Conservation (phyloP, 1,284 basidiomycete species). For the Gymnopus androsaceus region DNA sequence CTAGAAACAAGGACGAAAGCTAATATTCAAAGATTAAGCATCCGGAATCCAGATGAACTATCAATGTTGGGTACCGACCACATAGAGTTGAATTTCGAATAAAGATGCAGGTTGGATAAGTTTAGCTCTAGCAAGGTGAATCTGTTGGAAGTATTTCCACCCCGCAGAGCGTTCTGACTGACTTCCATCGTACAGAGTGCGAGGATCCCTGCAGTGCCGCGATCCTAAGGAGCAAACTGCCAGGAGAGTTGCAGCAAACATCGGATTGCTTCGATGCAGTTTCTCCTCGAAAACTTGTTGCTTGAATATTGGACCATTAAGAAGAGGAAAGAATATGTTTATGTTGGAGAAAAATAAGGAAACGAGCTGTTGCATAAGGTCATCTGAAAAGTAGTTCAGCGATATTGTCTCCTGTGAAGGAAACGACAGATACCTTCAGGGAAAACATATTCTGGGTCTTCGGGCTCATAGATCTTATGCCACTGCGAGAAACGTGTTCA, state of each 20-base stretch:
- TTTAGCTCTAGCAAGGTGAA: constrained; percentile 46
- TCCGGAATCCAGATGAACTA: neutral
- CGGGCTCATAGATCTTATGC: constrained; percentile 27
- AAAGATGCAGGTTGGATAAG: constrained; percentile 50
- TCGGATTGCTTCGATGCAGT: constrained; percentile 50
- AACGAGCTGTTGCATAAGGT: constrained; percentile 54
- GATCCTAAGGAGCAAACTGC: constrained; percentile 67
- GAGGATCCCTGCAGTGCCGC: constrained; percentile 58
- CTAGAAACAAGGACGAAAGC: constrained; percentile 10
- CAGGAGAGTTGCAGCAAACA: constrained; percentile 62
- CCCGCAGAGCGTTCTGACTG: constrained; percentile 49
- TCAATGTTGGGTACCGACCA: constrained; percentile 19
- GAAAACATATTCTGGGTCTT: constrained; percentile 31
- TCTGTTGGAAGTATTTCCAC: constrained; percentile 60
- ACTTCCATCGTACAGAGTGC: constrained; percentile 45
- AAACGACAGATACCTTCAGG: too few relatives aligned
- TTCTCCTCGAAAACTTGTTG: constrained; percentile 43
- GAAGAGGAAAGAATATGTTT: constrained; percentile 56
- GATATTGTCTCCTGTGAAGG: too few relatives aligned
- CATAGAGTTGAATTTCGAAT: constrained; percentile 55
- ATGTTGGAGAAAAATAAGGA: constrained; percentile 58
- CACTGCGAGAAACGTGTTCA: constrained; percentile 23
- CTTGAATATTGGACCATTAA: constrained; percentile 67
- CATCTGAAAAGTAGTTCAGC: too few relatives aligned
- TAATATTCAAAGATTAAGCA: neutral